Conservation (phyloP, 2,329 filamentous ascomycete species). For the Colletotrichum destructivum region DNA sequence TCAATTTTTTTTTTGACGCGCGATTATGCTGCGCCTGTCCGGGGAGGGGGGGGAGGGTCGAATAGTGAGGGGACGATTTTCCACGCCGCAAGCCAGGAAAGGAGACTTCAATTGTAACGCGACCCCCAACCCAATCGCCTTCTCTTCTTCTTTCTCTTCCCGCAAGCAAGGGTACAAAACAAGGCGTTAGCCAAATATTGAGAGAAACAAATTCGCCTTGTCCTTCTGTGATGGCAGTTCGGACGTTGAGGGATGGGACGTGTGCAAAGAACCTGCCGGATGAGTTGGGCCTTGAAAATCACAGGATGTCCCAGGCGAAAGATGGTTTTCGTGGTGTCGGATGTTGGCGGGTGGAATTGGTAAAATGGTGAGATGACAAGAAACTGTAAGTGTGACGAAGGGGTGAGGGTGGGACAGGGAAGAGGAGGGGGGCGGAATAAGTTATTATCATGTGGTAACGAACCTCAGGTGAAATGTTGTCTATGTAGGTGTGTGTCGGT, state of each 20-base stretch:
- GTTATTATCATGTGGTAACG: slow-evolving; percentile 40
- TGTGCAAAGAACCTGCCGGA: slow-evolving; percentile 27
- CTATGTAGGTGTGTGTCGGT: background rate
- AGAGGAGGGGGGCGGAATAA: slow-evolving; percentile 3
- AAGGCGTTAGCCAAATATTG: background rate
- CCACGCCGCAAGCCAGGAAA: slow-evolving; percentile 17
- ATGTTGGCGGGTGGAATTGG: slow-evolving; percentile 37
- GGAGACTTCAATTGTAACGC: slow-evolving; percentile 24
- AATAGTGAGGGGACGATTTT: slow-evolving; percentile 30
- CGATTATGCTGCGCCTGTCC: slow-evolving; percentile 62
- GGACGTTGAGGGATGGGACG: background rate
- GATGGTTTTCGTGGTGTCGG: slow-evolving; percentile 39
- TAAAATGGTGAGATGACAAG: slow-evolving; percentile 41
- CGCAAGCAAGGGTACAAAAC: background rate
- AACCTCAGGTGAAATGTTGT: slow-evolving; percentile 28
- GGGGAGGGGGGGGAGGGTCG: slow-evolving; percentile 48
- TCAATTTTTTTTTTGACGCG: slow-evolving; percentile 54
- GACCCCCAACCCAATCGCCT: slow-evolving; percentile 27
- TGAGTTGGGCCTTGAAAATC: slow-evolving; percentile 24
- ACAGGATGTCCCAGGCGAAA: slow-evolving; percentile 11
- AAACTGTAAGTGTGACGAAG: slow-evolving; percentile 39
- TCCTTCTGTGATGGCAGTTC: background rate
- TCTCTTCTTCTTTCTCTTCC: background rate
- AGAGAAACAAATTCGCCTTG: background rate
- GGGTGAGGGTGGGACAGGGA: background rate